Conservation (phyloP, 768 basidiomycete genomes). For the Amanita polypyramis region DNA sequence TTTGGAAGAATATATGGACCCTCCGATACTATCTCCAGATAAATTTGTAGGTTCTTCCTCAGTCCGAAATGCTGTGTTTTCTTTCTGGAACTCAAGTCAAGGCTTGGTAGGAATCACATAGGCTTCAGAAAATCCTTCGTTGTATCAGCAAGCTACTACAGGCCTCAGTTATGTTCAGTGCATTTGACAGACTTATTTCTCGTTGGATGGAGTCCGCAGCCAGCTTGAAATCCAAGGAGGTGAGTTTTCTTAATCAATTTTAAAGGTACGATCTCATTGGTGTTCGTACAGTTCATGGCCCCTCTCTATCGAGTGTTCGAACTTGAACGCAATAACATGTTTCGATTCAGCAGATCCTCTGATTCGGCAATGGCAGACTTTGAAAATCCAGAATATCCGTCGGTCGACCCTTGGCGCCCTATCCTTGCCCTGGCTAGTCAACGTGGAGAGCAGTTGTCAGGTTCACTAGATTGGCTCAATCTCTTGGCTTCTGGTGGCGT, state of each 20-base stretch:
- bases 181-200: constrained; percentile 47
- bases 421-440: constrained; percentile 32
- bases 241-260: background rate
- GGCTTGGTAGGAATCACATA: constrained; percentile 10
- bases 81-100: background rate
- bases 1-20: background rate
- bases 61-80: background rate
- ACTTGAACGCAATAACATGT: constrained; percentile 34
- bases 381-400: constrained; percentile 17
- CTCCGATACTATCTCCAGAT: constrained; percentile 1
- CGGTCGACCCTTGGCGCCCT: constrained; percentile 46
- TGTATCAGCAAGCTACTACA: constrained; percentile 45
- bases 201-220: constrained; percentile 46
- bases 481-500: constrained; percentile 56
- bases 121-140: constrained; percentile 35
- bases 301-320: constrained; percentile 50
- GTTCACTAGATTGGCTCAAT: constrained; percentile 48
- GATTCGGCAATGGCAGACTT: constrained; percentile 19
- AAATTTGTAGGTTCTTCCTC: constrained; percentile 8
- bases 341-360: constrained; percentile 26
- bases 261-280: background rate
- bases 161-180: constrained; percentile 40
- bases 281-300: constrained; percentile 31
- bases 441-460: constrained; percentile 31
- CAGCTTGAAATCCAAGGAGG: background rate